Evolutionary conservation across 78 protist species (phyloP), one percentile per base, ranked within the genome.

Genomic region (Speleostelium caveatum): DNA sequence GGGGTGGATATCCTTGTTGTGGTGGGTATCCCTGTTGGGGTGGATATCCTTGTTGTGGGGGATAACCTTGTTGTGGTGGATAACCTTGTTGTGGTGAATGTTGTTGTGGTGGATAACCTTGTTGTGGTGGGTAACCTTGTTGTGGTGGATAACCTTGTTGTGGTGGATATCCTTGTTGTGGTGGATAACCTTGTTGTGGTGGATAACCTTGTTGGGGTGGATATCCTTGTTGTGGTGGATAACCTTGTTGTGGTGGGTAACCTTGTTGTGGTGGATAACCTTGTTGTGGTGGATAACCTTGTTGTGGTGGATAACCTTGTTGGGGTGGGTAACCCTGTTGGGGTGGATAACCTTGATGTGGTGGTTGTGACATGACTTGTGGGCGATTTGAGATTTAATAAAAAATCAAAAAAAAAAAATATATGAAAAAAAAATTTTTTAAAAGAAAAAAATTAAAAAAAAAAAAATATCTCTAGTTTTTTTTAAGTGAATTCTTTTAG

Each of bases 1-100:
- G 41, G 24, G 58, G 71, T n/a, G n/a, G n/a, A n/a, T n/a, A n/a
- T n/a, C n/a, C n/a, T n/a, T n/a, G n/a, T 17, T 8, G 36, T 1
- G 65, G 72, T 75, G 72, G 72, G n/a, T 74, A 74, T 21, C 75
- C 67, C n/a, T n/a, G n/a, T 65, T 75, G 86, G 24, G 72, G 86
- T 60, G 86, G 86, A 8, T 75, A 75, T 22, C 69, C 89, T 28
- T 55, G 76, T 83, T 67, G 74, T 69, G 77, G 89, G 45, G 89
- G 89, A 24, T 78, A 78, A 6, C 75, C 76, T 21, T 53, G 77
- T 78, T 78, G 88, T 58, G 62, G 73, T 39, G 73, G 73, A 5
- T 58, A 58, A 28, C 69, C 86, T 33, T 60, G 72, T 33, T 60
- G 72, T 78, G 87, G 87, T 6, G 21, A 39, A 32, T 53, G 45